Evolutionary conservation across 805 yeast genomes (phyloP).

Genomic region (Brettanomyces bruxellensis): DNA sequence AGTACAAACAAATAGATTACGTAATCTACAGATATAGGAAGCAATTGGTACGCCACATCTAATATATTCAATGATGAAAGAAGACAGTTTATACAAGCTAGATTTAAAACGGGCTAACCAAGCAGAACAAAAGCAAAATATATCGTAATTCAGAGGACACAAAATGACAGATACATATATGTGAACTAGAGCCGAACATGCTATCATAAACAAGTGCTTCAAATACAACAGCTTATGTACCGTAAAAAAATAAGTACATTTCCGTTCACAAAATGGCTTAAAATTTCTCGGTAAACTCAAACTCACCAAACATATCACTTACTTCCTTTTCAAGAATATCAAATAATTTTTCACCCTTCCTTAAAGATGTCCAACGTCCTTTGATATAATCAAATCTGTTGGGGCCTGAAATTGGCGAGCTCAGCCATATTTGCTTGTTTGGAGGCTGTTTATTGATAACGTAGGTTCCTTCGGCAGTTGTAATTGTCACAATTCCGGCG

Average conservation of each 20-base stretch:
- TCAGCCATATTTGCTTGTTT: conserved; percentile 91
- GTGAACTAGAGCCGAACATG: too few relatives aligned
- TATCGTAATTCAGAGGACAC: too few relatives aligned
- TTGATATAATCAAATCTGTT: conserved; percentile 69
- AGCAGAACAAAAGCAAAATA: too few relatives aligned
- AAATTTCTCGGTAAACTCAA: conserved; percentile 11
- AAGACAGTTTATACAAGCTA: too few relatives aligned
- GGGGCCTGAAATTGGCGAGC: conserved; percentile 92
- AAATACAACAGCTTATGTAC: too few relatives aligned
- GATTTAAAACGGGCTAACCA: too few relatives aligned
- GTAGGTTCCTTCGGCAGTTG: conserved; percentile 70
- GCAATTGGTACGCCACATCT: too few relatives aligned
- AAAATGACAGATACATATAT: too few relatives aligned
- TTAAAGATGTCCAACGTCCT: conserved; percentile 69
- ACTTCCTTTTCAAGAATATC: conserved; percentile 46
- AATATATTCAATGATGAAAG: too few relatives aligned
- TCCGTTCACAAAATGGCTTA: neutral
- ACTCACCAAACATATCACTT: conserved; percentile 17
- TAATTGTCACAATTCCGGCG: conserved; percentile 74
- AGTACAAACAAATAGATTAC: too few relatives aligned
- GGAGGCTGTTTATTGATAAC: conserved; percentile 97
- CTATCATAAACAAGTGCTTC: too few relatives aligned
- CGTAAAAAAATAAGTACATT: neutral
- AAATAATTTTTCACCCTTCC: conserved; percentile 47
- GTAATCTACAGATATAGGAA: too few relatives aligned